phyloP scores from a whole-genome alignment of 805 yeast species.

The Tetrapisispora phaffii region DNA sequence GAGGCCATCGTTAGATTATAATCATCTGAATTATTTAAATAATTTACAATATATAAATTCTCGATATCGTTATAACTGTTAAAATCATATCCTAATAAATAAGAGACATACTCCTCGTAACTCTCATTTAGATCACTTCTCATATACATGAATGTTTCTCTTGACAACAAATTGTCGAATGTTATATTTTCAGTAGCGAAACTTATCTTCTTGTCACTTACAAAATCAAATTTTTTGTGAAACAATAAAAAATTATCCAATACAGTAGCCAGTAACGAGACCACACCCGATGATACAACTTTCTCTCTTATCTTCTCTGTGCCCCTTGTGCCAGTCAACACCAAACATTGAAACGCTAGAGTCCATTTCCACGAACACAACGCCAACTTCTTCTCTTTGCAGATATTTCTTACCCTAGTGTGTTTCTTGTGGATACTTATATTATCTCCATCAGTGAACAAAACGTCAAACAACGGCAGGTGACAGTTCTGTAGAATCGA shows the following conservation, averaged over 20 bases:
- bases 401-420: constrained; percentile 16
- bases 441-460: constrained; percentile 8
- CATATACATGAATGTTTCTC: constrained; percentile 10
- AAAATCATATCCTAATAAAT: background rate
- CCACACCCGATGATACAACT: constrained; percentile 83
- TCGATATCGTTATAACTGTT: constrained; percentile 6
- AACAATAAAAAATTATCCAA: constrained; percentile 67
- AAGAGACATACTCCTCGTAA: constrained; percentile 8
- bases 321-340: constrained; percentile 86
- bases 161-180: constrained; percentile 11
- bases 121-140: constrained; percentile 13
- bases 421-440: constrained; percentile 12
- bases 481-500: constrained; percentile 78
- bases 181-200: constrained; percentile 12
- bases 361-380: constrained; percentile 97
- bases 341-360: constrained; percentile 83
- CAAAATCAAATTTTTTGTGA: constrained; percentile 29
- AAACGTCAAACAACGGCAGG: constrained; percentile 18
- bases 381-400: constrained; percentile 32
- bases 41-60: constrained; percentile 7
- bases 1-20: constrained; percentile 11
- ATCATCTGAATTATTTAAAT: constrained; percentile 7
- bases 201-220: constrained; percentile 8
- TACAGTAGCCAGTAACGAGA: constrained; percentile 85
- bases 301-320: constrained; percentile 75